phyloP scores from a whole-genome alignment of 2,329 filamentous ascomycete species.

The Hymenoscyphus repandus region DNA sequence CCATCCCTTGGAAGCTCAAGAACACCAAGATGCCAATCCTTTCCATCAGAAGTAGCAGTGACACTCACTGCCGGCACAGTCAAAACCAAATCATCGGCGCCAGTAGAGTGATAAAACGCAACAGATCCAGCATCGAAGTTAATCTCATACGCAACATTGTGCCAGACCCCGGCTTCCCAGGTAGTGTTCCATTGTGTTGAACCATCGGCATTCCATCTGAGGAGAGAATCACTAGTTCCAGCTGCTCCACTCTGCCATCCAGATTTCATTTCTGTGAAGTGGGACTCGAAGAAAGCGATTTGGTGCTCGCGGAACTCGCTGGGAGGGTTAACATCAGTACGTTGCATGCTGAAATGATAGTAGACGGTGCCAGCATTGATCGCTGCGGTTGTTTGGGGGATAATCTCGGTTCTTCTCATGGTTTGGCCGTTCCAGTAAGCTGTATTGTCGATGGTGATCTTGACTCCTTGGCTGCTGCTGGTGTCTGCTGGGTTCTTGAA shows the following conservation, averaged over 20 bases:
- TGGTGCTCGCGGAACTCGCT: slow-evolving; percentile 61
- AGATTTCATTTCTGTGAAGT: slow-evolving; percentile 71
- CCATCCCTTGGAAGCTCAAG: slow-evolving; percentile 55
- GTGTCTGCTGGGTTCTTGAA: slow-evolving; percentile 48
- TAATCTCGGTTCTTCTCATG: slow-evolving; percentile 68
- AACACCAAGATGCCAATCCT: slow-evolving; percentile 67
- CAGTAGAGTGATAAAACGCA: slow-evolving; percentile 64
- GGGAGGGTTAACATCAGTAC: slow-evolving; percentile 54
- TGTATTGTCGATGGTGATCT: slow-evolving; percentile 56
- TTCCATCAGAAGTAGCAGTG: slow-evolving; percentile 57
- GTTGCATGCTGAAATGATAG: slow-evolving; percentile 68
- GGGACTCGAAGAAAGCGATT: slow-evolving; percentile 56
- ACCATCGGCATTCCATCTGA: slow-evolving; percentile 59
- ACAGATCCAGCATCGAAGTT: slow-evolving; percentile 58
- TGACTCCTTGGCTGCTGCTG: slow-evolving; percentile 55
- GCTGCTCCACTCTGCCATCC: slow-evolving; percentile 53
- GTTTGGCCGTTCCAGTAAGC: slow-evolving; percentile 65
- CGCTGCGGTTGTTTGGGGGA: slow-evolving; percentile 61
- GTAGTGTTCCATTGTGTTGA: slow-evolving; percentile 55
- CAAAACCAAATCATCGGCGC: slow-evolving; percentile 48
- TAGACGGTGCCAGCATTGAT: slow-evolving; percentile 63
- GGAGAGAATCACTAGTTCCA: slow-evolving; percentile 42
- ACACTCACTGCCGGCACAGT: slow-evolving; percentile 53
- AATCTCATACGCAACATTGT: slow-evolving; percentile 68
- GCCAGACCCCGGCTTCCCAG: slow-evolving; percentile 59